phyloP scores from a whole-genome alignment of 208 protist genomes.

The Angomonas ambiguus region DNA sequence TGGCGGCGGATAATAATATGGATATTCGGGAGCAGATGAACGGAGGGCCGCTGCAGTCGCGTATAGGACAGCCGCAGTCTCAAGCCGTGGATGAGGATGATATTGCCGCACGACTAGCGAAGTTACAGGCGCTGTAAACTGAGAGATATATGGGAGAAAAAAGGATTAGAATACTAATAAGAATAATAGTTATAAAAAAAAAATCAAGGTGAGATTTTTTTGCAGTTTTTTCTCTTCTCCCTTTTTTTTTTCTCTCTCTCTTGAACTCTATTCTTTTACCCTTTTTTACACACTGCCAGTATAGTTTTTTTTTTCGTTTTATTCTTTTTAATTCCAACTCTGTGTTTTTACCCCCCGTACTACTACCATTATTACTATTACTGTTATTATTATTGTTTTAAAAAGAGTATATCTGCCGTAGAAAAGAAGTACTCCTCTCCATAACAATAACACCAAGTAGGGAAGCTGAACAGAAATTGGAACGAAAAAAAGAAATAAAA shows the following conservation, averaged over 20 bases:
- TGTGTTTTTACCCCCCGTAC: too few relatives aligned
- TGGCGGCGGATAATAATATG: slow-evolving; percentile 95
- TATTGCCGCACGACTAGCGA: slow-evolving; percentile 55
- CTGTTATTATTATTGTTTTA: not conserved
- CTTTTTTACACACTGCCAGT: slow-evolving; percentile 4
- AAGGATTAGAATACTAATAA: not conserved
- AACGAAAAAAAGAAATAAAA: too few relatives aligned
- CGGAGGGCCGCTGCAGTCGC: slow-evolving; percentile 23
- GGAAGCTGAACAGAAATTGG: too few relatives aligned
- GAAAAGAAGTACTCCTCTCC: too few relatives aligned
- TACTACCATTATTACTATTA: too few relatives aligned
- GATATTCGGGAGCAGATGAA: slow-evolving; percentile 70
- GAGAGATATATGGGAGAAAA: not conserved
- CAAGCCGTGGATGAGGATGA: slow-evolving; percentile 51
- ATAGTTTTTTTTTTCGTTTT: slow-evolving; percentile 16
- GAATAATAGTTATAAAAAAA: not conserved
- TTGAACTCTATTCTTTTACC: slow-evolving; percentile 1
- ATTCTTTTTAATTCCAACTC: slow-evolving; percentile 12
- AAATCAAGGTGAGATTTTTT: not conserved
- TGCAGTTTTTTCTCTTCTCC: slow-evolving; percentile 9
- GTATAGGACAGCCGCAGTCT: slow-evolving; percentile 21
- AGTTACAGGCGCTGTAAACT: slow-evolving; percentile 52
- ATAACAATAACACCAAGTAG: too few relatives aligned
- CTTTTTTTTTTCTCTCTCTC: slow-evolving; percentile 2
- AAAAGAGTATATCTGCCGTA: too few relatives aligned